Base-by-base conservation (phyloP, 2,329 filamentous ascomycete species). In the Camillea tinctor region DNA sequence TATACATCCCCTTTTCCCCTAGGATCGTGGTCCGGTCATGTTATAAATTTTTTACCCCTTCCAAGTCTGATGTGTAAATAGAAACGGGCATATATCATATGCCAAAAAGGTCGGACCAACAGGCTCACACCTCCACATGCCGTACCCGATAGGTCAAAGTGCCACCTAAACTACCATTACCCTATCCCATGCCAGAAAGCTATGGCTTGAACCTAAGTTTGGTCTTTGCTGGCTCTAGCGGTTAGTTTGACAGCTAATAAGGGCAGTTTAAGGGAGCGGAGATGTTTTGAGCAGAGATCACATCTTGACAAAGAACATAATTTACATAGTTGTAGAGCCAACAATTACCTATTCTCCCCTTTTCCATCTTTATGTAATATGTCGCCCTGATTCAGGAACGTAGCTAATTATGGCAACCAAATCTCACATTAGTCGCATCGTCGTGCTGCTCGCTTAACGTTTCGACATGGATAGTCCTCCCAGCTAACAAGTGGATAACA, bases 121-220 rank as follows among this genome's bases (percentile, higher is more conserved):
- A 44, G 15, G 11, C 17, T 17, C 13, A 44, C 5, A 44, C 2
- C 13, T n/a, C 13, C 36, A 44, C 36, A 44, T 44, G 15, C 36
- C 36, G 36, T 17, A n/a, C 36, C 36, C 36, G 36, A 44, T n/a
- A 44, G 11, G 36, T 44, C n/a, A n/a, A n/a, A n/a, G n/a, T n/a
- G n/a, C n/a, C n/a, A n/a, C n/a, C n/a, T n/a, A n/a, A n/a, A n/a
- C n/a, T n/a, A n/a, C n/a, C n/a, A n/a, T n/a, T 17, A 40, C 36
- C 26, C 36, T 44, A 44, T 44, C 36, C 36, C 36, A 44, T 44
- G 17, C 17, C 36, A 44, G 36, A n/a, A 13, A 44, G 15, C 36
- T 61, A 59, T 64, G 50, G n/a, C 52, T n/a, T 30, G 57, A 52
- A 30, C 23, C 40, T 52, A 59, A 63, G 3, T 53, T 57, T 21